These are phyloP conservation scores for Naematelia aurantialba DNA, from an alignment of 768 basidiomycete genomes.

Conservation along the genomic window DNA sequence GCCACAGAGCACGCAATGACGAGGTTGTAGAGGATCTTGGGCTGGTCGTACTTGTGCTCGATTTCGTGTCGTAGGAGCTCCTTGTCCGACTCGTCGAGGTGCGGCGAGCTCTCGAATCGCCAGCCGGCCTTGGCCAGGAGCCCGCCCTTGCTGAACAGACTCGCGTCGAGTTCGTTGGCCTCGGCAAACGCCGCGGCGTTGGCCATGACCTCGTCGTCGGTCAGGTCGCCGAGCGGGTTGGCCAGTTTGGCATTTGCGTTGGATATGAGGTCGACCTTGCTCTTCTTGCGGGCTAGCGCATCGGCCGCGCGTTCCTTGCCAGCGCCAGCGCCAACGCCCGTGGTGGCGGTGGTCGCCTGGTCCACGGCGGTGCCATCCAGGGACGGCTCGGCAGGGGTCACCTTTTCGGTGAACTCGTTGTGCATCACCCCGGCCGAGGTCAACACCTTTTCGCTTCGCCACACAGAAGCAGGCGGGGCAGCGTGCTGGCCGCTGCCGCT, in stretches of 20 bases:
- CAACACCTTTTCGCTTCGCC: no score
- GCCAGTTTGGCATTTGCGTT: slow-evolving; percentile 13
- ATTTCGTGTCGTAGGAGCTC: slow-evolving; percentile 12
- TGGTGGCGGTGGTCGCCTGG: no score
- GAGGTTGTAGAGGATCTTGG: slow-evolving; percentile 27
- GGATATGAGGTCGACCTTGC: slow-evolving; percentile 3
- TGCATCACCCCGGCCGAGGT: background rate
- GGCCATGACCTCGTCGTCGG: slow-evolving; percentile 17
- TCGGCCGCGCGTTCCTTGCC: background rate
- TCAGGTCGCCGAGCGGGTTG: slow-evolving; percentile 16
- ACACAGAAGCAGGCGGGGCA: no score
- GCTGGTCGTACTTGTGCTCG: slow-evolving; percentile 39
- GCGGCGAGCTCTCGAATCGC: slow-evolving; percentile 19
- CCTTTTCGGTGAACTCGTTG: background rate
- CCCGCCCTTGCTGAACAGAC: slow-evolving; percentile 27
- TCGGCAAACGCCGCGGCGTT: slow-evolving; percentile 12
- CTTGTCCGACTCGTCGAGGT: slow-evolving; percentile 34
- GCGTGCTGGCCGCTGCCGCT: no score
- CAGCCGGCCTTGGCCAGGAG: slow-evolving; percentile 27
- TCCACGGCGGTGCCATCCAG: slow-evolving; percentile 5
- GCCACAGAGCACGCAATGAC: slow-evolving; percentile 30
- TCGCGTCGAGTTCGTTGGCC: slow-evolving; percentile 11
- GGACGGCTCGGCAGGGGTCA: no score
- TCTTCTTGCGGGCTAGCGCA: background rate
- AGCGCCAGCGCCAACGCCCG: background rate